A percentile compares a stretch with the other conserved stretches of the same genome.
phyloP scores from a whole-genome alignment of 2,329 filamentous ascomycete genomes.

The Fusarium sp. region DNA sequence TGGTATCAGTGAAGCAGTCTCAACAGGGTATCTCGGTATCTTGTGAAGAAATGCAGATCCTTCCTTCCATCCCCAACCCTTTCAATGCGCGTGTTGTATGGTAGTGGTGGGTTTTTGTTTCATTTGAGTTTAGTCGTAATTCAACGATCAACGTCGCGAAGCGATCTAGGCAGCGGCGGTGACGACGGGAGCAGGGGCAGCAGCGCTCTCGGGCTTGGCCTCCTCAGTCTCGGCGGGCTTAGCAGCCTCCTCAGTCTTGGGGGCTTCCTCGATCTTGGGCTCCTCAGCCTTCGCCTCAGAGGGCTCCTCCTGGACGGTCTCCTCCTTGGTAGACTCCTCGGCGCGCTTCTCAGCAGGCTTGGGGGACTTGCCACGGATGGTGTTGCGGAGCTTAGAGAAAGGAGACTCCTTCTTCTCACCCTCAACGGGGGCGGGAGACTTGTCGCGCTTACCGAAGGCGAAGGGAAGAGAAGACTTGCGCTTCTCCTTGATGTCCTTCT shows the following conservation, averaged over 20 bases:
- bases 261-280: constrained; percentile 52
- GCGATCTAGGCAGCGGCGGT: constrained; percentile 67
- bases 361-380: constrained; percentile 66
- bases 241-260: constrained; percentile 70
- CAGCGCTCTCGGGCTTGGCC: constrained; percentile 60
- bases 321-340: constrained; percentile 54
- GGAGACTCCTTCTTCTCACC: constrained; percentile 72
- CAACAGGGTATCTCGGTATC: constrained; percentile 70
- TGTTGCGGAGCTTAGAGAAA: constrained; percentile 74
- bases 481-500: constrained; percentile 83
- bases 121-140: constrained; percentile 45
- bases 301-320: constrained; percentile 59
- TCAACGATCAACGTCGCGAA: constrained; percentile 46
- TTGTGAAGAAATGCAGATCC: constrained; percentile 69
- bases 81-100: constrained; percentile 55
- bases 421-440: constrained; percentile 69
- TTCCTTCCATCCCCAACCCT: constrained; percentile 64
- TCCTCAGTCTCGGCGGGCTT: constrained; percentile 58
- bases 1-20: constrained; percentile 65
- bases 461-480: constrained; percentile 85
- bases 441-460: constrained; percentile 84
- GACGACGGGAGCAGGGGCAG: constrained; percentile 63
- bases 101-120: constrained; percentile 45
- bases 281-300: constrained; percentile 57
- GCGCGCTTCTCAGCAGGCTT: constrained; percentile 57